Evolutionary conservation across 768 basidiomycete genomes (phyloP).

Genomic region (Kwoniella europaea): DNA sequence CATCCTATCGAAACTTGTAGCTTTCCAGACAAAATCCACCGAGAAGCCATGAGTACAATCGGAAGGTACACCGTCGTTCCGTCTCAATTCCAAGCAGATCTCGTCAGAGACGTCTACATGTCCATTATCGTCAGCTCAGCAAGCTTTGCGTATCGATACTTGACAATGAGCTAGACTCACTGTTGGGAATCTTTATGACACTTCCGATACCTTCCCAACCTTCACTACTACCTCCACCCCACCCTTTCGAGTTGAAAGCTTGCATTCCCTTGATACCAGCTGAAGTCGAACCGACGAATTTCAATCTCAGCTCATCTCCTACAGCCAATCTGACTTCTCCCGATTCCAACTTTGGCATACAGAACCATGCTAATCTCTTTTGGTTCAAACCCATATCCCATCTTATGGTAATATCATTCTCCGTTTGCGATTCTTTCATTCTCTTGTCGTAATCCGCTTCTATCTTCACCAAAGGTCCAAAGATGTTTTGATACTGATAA

Average conservation of each 20-base stretch:
- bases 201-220: slow-evolving; percentile 97
- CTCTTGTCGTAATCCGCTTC: slow-evolving; percentile 99
- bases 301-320: slow-evolving; percentile 89
- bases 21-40: slow-evolving; percentile 99
- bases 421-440: slow-evolving; percentile 97
- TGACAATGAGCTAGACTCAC: slow-evolving; percentile 63
- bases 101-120: slow-evolving; percentile 93
- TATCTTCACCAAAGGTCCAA: slow-evolving; percentile 98
- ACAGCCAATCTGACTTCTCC: slow-evolving; percentile 96
- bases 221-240: slow-evolving; percentile 64
- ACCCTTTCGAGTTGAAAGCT: slow-evolving; percentile 37
- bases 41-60: slow-evolving; percentile 94
- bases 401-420: slow-evolving; percentile 91
- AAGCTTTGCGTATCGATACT: background rate
- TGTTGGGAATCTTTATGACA: slow-evolving; percentile 99
- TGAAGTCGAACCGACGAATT: slow-evolving; percentile 78
- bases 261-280: slow-evolving; percentile 52
- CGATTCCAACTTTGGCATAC: slow-evolving; percentile 93
- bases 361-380: slow-evolving; percentile 98
- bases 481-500: slow-evolving; percentile 99
- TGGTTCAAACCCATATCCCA: slow-evolving; percentile 99
- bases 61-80: slow-evolving; percentile 88
- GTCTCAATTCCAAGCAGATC: slow-evolving; percentile 87
- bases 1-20: slow-evolving; percentile 99
- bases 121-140: background rate